These are phyloP conservation scores for Naganishia sp. DNA, from an alignment of 1,284 basidiomycete species.

Conservation along the genomic window DNA sequence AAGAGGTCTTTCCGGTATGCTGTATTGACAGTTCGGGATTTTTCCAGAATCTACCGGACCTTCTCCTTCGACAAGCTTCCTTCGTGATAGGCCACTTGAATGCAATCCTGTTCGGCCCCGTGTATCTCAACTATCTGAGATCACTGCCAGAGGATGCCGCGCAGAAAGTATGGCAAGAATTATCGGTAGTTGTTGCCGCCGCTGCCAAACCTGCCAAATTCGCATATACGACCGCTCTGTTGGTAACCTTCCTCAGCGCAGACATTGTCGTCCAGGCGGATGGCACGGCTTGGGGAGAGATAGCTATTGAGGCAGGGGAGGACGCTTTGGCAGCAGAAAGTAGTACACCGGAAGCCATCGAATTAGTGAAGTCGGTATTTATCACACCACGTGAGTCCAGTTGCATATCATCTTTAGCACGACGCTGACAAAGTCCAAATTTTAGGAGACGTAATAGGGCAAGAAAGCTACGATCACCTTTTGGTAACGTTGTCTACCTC, in stretches of 20 bases:
- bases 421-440: neutral
- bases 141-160: conserved; percentile 5
- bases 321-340: conserved; percentile 4
- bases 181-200: conserved; percentile 10
- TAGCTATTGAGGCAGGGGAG: conserved; percentile 31
- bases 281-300: conserved; percentile 28
- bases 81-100: conserved; percentile 2
- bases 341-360: conserved; percentile 9
- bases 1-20: neutral
- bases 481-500: conserved; percentile 22
- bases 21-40: neutral
- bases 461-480: conserved; percentile 22
- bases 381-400: conserved; percentile 15
- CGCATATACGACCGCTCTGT: conserved; percentile 18
- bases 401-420: neutral
- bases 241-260: conserved; percentile 11
- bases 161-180: conserved; percentile 13
- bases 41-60: conserved; percentile 4
- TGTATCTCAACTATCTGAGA: conserved; percentile 15
- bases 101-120: conserved; percentile 7
- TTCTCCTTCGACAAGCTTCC: neutral
- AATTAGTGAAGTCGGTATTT: conserved; percentile 22
- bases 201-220: conserved; percentile 10
- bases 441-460: conserved; percentile 21
- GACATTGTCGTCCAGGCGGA: conserved; percentile 1